These are phyloP conservation scores for Phytophthora hibernalis DNA, from an alignment of 352 stramenopile genomes.

Conservation along the genomic window DNA sequence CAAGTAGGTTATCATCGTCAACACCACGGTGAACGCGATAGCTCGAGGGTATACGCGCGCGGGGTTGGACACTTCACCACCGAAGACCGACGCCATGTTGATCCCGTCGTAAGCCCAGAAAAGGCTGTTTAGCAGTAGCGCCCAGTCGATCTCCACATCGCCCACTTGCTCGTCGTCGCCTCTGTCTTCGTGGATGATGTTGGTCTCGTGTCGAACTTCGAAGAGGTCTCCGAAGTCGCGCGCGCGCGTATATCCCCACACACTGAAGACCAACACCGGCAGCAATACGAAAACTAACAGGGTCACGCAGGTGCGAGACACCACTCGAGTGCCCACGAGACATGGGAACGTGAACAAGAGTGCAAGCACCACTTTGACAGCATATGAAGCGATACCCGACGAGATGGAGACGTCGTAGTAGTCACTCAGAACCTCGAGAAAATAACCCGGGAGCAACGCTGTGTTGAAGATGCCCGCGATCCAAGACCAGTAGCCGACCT, in stretches of 20 bases:
- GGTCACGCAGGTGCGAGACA: slow-evolving; percentile 38
- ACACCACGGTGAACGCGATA: slow-evolving; percentile 34
- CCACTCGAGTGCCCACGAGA: slow-evolving; percentile 42
- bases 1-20: slow-evolving; percentile 43
- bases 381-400: slow-evolving; percentile 35
- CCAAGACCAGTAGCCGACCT: slow-evolving; percentile 87
- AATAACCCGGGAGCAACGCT: slow-evolving; percentile 52
- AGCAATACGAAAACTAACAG: slow-evolving; percentile 55
- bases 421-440: slow-evolving; percentile 49
- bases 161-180: slow-evolving; percentile 71
- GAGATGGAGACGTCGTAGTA: slow-evolving; percentile 40
- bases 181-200: slow-evolving; percentile 31
- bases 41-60: slow-evolving; percentile 68
- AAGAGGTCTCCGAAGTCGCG: slow-evolving; percentile 89
- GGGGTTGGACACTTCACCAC: slow-evolving; percentile 87
- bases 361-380: slow-evolving; percentile 41
- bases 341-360: slow-evolving; percentile 43
- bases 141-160: slow-evolving; percentile 59
- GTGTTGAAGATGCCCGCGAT: slow-evolving; percentile 66
- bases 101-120: slow-evolving; percentile 96
- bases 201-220: slow-evolving; percentile 78
- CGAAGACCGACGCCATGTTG: slow-evolving; percentile 87
- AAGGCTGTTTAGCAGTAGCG: slow-evolving; percentile 91
- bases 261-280: slow-evolving; percentile 86
- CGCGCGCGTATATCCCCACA: slow-evolving; percentile 47